Evolutionary conservation across 1,284 basidiomycete genomes (phyloP), one percentile per base, ranked within the genome.

Genomic region (Melampsora americana): DNA sequence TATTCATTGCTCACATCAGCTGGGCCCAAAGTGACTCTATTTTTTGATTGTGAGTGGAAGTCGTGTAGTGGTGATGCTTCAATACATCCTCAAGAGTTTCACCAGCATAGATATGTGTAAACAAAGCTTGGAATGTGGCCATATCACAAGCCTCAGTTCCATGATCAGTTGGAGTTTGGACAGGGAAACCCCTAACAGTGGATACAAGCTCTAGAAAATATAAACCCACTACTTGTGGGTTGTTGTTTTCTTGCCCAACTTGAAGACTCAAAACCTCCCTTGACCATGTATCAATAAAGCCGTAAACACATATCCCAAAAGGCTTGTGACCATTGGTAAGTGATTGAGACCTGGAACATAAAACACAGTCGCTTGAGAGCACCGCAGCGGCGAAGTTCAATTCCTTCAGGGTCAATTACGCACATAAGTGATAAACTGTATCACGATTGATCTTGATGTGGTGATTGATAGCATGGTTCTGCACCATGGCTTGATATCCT

Each of bases 221-320:
- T 3, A 16, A 5, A 53, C 23, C 50, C 3, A 53, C 50, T 20
- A 53, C 50, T 53, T 23, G 16, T 16, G 50, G 23, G 50, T 23
- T 4, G 23, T 53, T 53, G 23, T 53, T 23, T 20, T 2, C 4
- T 53, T 20, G 23, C 50, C 50, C 50, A 53, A 53, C 50, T 23
- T 53, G 50, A 53, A 53, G 50, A 16, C 65, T 48, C 28, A 46
- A 23, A 46, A 46, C 3, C 28, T 46, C 42, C 18, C 42, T 20
- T 20, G 39, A 66, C 65, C 65, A 66, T 23, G 32, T 39, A 35
- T 44, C 65, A 28, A 66, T 66, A 46, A 66, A 46, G 2, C 65
- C 65, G 42, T 46, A 66, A 48, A 66, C 42, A 28, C 65, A 66
- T 35, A 46, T 66, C 5, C 65, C 65, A 66, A 44, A 66, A 16